These are phyloP conservation scores for Petrea volubilis DNA, from an alignment of 257 asterid genomes.

Conservation along the genomic window DNA sequence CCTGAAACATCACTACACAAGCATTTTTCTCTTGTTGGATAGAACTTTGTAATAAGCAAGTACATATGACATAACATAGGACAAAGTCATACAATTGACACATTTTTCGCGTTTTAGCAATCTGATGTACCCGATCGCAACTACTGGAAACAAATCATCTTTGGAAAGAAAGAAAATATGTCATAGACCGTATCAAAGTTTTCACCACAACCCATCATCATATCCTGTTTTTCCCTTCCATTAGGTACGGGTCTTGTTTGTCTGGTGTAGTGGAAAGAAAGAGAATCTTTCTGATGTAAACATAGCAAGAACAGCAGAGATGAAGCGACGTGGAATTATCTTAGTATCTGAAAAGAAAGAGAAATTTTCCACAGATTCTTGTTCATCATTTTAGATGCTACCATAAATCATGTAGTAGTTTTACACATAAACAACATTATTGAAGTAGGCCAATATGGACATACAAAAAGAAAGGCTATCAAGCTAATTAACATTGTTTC, in stretches of 20 bases:
- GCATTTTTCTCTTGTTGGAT: neutral
- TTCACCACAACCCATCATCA: too few relatives aligned
- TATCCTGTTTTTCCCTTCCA: too few relatives aligned
- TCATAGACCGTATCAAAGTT: too few relatives aligned
- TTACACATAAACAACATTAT: neutral
- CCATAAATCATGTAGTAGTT: conserved; percentile 1
- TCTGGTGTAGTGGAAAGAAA: neutral
- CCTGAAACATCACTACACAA: neutral
- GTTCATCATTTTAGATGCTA: neutral
- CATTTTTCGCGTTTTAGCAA: neutral
- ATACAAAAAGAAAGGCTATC: conserved; percentile 1
- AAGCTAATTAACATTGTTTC: conserved; percentile 4
- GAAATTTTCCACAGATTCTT: neutral
- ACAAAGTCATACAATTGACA: neutral
- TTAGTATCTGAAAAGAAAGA: neutral
- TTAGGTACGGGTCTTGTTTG: neutral
- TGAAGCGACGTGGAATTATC: neutral
- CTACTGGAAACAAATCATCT: neutral
- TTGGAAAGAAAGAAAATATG: neutral
- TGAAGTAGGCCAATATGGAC: neutral
- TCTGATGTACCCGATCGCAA: neutral
- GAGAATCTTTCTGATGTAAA: neutral
- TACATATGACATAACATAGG: neutral
- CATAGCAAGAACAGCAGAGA: neutral
- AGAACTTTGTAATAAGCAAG: neutral